Evolutionary conservation across 192 early-diverging fungal genomes (phyloP).

Genomic region (Piromyces finnis): DNA sequence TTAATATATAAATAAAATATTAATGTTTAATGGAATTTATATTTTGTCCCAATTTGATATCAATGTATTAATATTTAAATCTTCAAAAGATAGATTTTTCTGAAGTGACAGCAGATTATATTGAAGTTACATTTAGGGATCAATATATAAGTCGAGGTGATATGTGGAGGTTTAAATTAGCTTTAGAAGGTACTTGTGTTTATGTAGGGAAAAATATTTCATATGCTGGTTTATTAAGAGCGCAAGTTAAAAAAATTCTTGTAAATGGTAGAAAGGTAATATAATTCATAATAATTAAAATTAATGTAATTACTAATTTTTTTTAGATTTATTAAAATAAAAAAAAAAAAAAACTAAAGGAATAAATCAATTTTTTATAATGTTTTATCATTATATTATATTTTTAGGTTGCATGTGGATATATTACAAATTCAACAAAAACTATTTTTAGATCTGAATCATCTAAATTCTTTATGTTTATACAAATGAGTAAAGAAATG

Average conservation of each 20-base stretch:
- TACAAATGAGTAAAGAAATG: constrained; percentile 96
- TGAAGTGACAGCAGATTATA: constrained; percentile 48
- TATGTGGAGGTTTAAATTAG: constrained; percentile 76
- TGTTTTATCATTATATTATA: too few species aligned
- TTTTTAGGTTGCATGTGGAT: constrained; percentile 50
- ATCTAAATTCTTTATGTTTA: constrained; percentile 82
- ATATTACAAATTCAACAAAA: constrained; percentile 58
- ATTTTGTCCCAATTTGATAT: not conserved
- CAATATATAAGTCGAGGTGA: constrained; percentile 82
- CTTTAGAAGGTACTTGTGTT: constrained; percentile 46
- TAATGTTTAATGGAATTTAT: too few species aligned
- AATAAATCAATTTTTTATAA: too few species aligned
- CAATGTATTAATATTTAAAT: not conserved
- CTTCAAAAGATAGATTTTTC: constrained; percentile 37
- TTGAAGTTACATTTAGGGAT: constrained; percentile 74
- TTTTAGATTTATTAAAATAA: too few species aligned
- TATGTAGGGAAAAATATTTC: constrained; percentile 58
- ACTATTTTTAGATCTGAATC: constrained; percentile 84
- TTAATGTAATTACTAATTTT: too few species aligned
- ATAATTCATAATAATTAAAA: too few species aligned
- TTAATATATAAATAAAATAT: not conserved
- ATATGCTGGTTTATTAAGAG: constrained; percentile 50
- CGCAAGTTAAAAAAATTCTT: constrained; percentile 64
- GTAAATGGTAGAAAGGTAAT: constrained; percentile 35
- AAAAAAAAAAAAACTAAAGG: too few species aligned